Base-by-base conservation (phyloP, 2,329 filamentous ascomycete genomes). In the Fusarium austroafricanum region DNA sequence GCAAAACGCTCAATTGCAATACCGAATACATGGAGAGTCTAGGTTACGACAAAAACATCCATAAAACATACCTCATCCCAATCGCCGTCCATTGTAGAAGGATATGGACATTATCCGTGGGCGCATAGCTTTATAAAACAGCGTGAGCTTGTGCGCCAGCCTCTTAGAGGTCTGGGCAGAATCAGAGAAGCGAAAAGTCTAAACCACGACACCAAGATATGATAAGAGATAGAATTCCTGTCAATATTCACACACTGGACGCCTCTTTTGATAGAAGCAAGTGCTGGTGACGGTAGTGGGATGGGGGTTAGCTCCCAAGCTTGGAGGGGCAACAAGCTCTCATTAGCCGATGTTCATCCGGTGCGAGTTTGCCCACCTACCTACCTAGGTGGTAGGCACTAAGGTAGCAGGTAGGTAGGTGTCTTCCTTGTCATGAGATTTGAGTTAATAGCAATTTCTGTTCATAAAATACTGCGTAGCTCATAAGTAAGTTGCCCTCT, bases 51-150 rank as follows among this genome's bases (percentile, higher is more conserved):
- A 47, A 43, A 15, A 15, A 29, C 62, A 38, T 68, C 5, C 51
- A 54, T 64, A 26, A 38, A 61, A 81, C 85, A 75, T 79, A 87
- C 88, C 84, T 90, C 87, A 80, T 89, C 87, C 88, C 88, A 90
- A 79, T 90, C 88, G 79, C 84, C 86, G 79, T 90, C 88, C 88
- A 90, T 90, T 75, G 79, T 82, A 75, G 70, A 77, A 71, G 74
- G 65, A 71, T 79, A 71, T 72, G 58, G 44, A 75, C 76, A 80
- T 80, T 74, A 71, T 79, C 75, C 66, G 67, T 61, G 66, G 70
- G 71, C 73, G 65, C 78, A 81, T 80, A 75, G 67, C 72, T 73
- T 64, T 54, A 53, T 31, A 28, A 33, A 64, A 67, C 50, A 29
- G 47, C 65, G 45, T 51, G 49, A 60, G 49, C 35, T 38, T 35